Percentiles rank a stretch among this genome's conserved stretches.
phyloP scores from a whole-genome alignment of 2,329 filamentous ascomycete genomes.

The Verticillium nonalfalfae region DNA sequence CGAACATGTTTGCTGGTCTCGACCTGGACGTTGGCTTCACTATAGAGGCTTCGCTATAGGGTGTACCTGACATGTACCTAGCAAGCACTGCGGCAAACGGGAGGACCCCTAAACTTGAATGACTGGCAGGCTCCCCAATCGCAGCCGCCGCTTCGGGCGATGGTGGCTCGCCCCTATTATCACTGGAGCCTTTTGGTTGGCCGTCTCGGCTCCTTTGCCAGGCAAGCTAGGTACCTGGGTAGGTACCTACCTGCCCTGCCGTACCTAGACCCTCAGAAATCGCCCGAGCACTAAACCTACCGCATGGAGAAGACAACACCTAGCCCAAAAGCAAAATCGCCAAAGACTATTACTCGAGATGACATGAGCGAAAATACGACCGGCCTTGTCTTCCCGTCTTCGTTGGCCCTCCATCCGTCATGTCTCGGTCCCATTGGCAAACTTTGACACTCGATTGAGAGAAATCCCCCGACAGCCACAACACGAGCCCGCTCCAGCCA shows the following conservation, averaged over 20 bases:
- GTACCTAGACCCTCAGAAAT: neutral
- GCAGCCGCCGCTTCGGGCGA: neutral
- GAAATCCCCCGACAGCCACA: too few relatives aligned
- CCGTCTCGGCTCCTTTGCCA: neutral
- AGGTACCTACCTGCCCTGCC: too few relatives aligned
- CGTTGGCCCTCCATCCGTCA: neutral
- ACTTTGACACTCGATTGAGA: neutral
- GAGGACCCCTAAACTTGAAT: neutral
- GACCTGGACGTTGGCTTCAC: too few relatives aligned
- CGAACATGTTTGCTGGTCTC: neutral
- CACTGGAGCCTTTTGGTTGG: neutral
- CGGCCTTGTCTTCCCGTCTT: neutral
- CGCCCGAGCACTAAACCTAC: neutral
- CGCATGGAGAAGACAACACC: neutral
- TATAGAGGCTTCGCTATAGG: too few relatives aligned
- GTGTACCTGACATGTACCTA: too few relatives aligned
- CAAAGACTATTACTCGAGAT: neutral
- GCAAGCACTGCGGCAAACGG: neutral
- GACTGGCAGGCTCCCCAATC: neutral
- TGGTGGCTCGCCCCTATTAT: neutral
- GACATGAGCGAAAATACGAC: neutral
- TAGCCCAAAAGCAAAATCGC: neutral
- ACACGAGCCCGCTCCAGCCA: neutral
- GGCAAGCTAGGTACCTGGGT: neutral
- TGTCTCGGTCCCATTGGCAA: neutral